These are phyloP conservation scores for Teratosphaeria zuluensis DNA, from an alignment of 2,329 filamentous ascomycete species.

Conservation along the genomic window DNA sequence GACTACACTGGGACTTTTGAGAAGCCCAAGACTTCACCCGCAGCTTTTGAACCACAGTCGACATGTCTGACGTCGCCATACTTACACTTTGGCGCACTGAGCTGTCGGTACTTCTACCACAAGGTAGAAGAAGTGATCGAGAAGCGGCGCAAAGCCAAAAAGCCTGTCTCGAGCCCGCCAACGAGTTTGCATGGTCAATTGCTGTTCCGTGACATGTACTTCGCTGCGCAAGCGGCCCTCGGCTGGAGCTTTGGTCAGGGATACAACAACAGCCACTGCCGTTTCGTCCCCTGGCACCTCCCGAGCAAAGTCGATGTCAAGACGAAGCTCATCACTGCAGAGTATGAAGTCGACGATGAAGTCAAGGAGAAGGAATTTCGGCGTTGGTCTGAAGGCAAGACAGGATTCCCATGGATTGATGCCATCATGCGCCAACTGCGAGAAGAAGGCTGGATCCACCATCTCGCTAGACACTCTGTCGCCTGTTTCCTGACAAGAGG, in stretches of 20 bases:
- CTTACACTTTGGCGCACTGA: constrained; percentile 64
- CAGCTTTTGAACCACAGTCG: constrained; percentile 61
- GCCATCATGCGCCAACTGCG: constrained; percentile 67
- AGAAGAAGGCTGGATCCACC: constrained; percentile 69
- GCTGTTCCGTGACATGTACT: constrained; percentile 76
- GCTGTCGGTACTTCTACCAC: constrained; percentile 65
- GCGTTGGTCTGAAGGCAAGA: constrained; percentile 59
- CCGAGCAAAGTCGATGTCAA: constrained; percentile 49
- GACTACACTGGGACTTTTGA: constrained; percentile 64
- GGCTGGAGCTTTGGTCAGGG: constrained; percentile 57
- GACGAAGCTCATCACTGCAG: constrained; percentile 43
- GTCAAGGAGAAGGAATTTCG: constrained; percentile 57
- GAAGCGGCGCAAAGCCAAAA: constrained; percentile 47
- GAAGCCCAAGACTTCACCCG: constrained; percentile 66
- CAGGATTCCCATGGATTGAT: constrained; percentile 74
- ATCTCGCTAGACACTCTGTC: constrained; percentile 66
- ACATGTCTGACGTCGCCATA: constrained; percentile 66
- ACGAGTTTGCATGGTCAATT: constrained; percentile 64
- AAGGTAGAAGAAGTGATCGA: constrained; percentile 53
- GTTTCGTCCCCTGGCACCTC: constrained; percentile 74
- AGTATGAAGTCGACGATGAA: constrained; percentile 54
- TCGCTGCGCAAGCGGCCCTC: constrained; percentile 61
- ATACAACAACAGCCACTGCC: constrained; percentile 53
- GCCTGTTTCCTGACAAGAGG: constrained; percentile 73
- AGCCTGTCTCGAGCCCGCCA: constrained; percentile 44